A percentile compares a stretch with the other conserved stretches of the same genome.
phyloP scores from a whole-genome alignment of 345 rosid genomes.

The Turnera subulata region DNA sequence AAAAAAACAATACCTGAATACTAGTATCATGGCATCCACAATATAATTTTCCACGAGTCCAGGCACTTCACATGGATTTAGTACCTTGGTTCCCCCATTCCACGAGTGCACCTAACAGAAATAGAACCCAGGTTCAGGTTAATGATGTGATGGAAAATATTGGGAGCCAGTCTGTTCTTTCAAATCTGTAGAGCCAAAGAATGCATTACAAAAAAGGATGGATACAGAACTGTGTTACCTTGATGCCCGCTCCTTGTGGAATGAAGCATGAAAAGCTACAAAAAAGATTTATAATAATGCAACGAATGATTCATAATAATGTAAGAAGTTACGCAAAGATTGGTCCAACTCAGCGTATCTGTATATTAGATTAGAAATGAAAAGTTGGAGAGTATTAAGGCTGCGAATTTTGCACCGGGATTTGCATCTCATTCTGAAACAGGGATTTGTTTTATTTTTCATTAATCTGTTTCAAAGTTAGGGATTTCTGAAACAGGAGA shows the following conservation, averaged over 20 bases:
- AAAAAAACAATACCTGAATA: slow-evolving; percentile 44
- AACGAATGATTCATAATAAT: no score
- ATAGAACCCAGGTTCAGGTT: slow-evolving; percentile 1
- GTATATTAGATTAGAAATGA: no score
- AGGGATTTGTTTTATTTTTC: no score
- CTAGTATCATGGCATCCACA: slow-evolving; percentile 70
- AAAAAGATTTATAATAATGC: no score
- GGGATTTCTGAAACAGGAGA: no score
- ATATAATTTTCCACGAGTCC: slow-evolving; percentile 50
- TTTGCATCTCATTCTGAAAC: no score
- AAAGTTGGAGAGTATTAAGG: no score
- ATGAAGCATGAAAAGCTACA: slow-evolving; percentile 51
- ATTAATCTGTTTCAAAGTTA: no score
- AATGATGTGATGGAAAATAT: neutral
- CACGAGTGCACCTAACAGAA: slow-evolving; percentile 49
- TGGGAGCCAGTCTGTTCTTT: neutral
- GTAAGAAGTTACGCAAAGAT: no score
- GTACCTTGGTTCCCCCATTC: slow-evolving; percentile 54
- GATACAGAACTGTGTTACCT: slow-evolving; percentile 32
- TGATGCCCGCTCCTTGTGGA: slow-evolving; percentile 68
- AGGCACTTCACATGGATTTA: slow-evolving; percentile 49
- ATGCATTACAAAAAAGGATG: neutral
- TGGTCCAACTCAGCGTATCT: no score
- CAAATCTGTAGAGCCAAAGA: no score
- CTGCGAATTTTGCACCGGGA: no score